A percentile compares a stretch with the other conserved stretches of the same genome.
Conservation (phyloP, 2,329 filamentous ascomycete species). For the Fulvia fulva region DNA sequence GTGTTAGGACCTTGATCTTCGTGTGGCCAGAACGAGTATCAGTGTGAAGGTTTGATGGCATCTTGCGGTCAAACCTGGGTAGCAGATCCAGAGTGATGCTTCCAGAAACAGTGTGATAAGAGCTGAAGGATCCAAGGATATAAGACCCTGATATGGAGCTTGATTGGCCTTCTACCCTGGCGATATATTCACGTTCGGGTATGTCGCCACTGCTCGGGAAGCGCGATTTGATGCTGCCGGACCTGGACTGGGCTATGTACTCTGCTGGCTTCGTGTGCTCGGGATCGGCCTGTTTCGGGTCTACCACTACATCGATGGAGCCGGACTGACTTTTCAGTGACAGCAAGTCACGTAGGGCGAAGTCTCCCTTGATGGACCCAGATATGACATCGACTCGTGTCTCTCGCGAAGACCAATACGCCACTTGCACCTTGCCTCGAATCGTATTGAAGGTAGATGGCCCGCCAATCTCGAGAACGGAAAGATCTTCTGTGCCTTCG, state of each 20-base stretch:
- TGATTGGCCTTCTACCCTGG: conserved; percentile 36
- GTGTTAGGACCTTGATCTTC: conserved; percentile 31
- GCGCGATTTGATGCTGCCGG: conserved; percentile 37
- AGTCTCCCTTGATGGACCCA: conserved; percentile 41
- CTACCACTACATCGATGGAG: conserved; percentile 38
- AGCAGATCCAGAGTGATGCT: conserved; percentile 36
- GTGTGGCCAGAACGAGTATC: conserved; percentile 36
- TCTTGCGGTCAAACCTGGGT: conserved; percentile 31
- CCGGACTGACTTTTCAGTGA: conserved; percentile 40
- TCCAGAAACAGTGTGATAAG: conserved; percentile 37
- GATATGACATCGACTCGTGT: conserved; percentile 39
- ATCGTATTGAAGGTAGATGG: conserved; percentile 33
- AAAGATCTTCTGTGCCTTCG: conserved; percentile 17
- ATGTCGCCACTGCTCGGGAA: conserved; percentile 24
- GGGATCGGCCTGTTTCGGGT: conserved; percentile 34
- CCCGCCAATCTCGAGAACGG: conserved; percentile 31
- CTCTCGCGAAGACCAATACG: conserved; percentile 35
- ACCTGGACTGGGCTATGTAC: conserved; percentile 35
- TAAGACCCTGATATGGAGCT: conserved; percentile 38
- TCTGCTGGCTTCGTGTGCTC: conserved; percentile 33
- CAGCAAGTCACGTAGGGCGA: conserved; percentile 39
- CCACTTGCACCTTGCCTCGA: conserved; percentile 32
- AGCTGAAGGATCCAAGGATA: conserved; percentile 39
- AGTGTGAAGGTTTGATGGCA: conserved; percentile 29
- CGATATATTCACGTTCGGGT: conserved; percentile 42